phyloP scores from a whole-genome alignment of 441 rosid species.

The Eruca vesicaria region DNA sequence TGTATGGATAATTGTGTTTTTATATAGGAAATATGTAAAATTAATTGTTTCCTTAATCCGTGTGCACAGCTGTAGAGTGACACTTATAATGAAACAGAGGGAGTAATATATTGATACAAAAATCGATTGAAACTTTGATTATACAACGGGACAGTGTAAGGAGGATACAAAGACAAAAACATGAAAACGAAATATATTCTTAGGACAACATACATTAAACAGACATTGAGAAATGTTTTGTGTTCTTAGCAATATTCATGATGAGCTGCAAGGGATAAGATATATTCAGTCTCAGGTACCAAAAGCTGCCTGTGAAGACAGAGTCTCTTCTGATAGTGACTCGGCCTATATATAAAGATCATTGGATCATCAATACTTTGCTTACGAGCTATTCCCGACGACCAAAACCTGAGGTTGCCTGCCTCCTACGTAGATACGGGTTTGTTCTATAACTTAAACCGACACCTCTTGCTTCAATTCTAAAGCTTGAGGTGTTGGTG shows the following conservation, averaged over 20 bases:
- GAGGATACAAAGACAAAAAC: constrained; percentile 4
- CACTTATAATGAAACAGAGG: too few relatives aligned
- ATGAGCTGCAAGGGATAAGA: constrained; percentile 2
- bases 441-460: constrained; percentile 36
- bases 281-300: constrained; percentile 25
- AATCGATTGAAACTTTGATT: not conserved
- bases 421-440: constrained; percentile 4
- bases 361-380: constrained; percentile 14
- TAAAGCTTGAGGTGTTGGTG: constrained; percentile 31
- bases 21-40: too few relatives aligned
- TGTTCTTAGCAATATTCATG: constrained; percentile 24
- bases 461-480: constrained; percentile 41
- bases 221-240: constrained; percentile 11
- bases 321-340: constrained; percentile 6
- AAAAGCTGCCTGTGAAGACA: constrained; percentile 10
- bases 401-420: constrained; percentile 30
- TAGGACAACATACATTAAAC: constrained; percentile 8
- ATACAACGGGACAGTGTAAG: not conserved
- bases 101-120: too few relatives aligned
- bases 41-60: too few relatives aligned
- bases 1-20: too few relatives aligned
- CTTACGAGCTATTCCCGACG: constrained; percentile 6
- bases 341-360: constrained; percentile 19
- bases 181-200: not conserved
- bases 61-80: too few relatives aligned